These are phyloP conservation scores for Pascua sp. DNA, from an alignment of 1,284 basidiomycete species.

Conservation along the genomic window DNA sequence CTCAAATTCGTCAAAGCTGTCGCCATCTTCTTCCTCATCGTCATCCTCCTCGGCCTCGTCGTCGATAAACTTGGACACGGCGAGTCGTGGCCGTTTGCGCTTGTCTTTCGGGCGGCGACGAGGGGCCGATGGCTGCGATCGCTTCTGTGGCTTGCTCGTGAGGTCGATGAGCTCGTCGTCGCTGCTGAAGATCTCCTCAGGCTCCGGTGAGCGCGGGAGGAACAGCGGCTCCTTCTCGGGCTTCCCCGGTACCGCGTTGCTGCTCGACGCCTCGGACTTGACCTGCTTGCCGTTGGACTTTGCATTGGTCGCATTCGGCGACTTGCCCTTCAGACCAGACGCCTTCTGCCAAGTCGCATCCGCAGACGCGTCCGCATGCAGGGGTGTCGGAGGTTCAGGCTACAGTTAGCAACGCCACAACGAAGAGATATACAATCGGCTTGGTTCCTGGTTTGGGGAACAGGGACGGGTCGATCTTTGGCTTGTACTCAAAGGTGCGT, in stretches of 20 bases:
- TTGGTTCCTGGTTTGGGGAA: slow-evolving; percentile 15
- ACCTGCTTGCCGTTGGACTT: too few relatives aligned
- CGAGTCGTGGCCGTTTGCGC: not conserved
- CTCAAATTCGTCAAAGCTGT: not conserved
- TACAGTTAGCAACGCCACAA: too few relatives aligned
- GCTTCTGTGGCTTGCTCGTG: not conserved
- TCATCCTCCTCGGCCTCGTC: slow-evolving; percentile 3
- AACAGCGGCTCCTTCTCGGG: not conserved
- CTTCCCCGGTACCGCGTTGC: not conserved
- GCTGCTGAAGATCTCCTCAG: not conserved
- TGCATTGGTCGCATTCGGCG: too few relatives aligned
- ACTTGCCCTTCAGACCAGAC: too few relatives aligned
- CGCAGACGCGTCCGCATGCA: too few relatives aligned
- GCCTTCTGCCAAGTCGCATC: too few relatives aligned
- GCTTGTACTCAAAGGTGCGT: slow-evolving; percentile 23
- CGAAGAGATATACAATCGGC: too few relatives aligned
- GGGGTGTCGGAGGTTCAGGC: too few relatives aligned
- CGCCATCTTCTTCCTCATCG: slow-evolving; percentile 2
- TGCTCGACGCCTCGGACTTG: not conserved
- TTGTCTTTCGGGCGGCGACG: not conserved
- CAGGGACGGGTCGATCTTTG: slow-evolving; percentile 12
- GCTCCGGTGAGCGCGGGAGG: not conserved
- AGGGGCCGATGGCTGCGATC: too few relatives aligned
- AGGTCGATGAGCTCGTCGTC: slow-evolving; percentile 14
- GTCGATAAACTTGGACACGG: slow-evolving; percentile 1